Evolutionary conservation across 768 basidiomycete genomes (phyloP).

Genomic region (Kwoniella europaea): DNA sequence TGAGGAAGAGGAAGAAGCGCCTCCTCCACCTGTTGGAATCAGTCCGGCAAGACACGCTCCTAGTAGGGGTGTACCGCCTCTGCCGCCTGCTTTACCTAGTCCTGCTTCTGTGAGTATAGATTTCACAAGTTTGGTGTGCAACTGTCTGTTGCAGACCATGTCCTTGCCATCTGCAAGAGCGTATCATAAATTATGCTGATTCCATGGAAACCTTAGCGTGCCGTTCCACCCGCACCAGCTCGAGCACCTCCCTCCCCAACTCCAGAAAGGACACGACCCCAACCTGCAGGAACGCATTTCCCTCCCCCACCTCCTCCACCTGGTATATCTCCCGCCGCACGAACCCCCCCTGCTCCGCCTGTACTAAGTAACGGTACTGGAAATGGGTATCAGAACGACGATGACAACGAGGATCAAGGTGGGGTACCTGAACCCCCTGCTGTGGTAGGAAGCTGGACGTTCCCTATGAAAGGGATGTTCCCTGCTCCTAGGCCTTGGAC

Average conservation of each 20-base stretch:
- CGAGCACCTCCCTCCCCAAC: conserved; percentile 28
- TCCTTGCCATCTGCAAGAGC: neutral
- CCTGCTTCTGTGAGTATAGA: conserved; percentile 26
- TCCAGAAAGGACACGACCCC: conserved; percentile 34
- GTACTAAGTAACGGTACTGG: conserved; percentile 24
- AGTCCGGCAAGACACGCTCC: conserved; percentile 50
- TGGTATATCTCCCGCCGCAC: conserved; percentile 25
- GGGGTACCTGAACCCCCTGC: conserved; percentile 51
- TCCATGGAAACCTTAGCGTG: conserved; percentile 12
- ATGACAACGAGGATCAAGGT: conserved; percentile 22
- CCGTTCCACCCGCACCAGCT: conserved; percentile 24
- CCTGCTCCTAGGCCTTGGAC: conserved; percentile 51
- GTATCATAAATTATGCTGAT: neutral
- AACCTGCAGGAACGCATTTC: conserved; percentile 44
- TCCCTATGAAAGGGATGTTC: conserved; percentile 58
- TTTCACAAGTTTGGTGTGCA: too few relatives aligned
- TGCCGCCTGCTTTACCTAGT: conserved; percentile 31
- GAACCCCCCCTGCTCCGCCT: conserved; percentile 39
- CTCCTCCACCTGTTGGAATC: conserved; percentile 42
- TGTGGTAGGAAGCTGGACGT: conserved; percentile 53
- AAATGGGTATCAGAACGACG: conserved; percentile 2
- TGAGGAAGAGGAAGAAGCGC: conserved; percentile 44
- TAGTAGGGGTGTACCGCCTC: conserved; percentile 18
- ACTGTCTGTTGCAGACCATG: neutral
- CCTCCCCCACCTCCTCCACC: conserved; percentile 49